Base-by-base conservation (phyloP, 768 basidiomycete genomes). In the Termitomyces titanicus region DNA sequence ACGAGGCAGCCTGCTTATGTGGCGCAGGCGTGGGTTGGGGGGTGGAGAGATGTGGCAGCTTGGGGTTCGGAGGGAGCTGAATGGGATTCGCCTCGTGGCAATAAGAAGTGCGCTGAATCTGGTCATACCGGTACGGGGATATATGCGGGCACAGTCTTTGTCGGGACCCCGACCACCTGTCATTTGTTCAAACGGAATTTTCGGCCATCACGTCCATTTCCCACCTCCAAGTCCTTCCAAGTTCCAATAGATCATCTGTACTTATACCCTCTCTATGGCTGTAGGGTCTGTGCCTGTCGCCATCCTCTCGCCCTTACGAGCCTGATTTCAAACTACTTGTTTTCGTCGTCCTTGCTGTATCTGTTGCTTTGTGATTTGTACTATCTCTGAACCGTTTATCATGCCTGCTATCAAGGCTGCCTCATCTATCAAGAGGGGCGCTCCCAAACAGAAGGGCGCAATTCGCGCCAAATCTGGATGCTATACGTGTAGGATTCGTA, bases 381-480 rank as follows among this genome's bases (percentile, higher is more conserved):
- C 55, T 59, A 49, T 57, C 62, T 61, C 61, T 50, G 38, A 47
- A 51, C 29, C 38, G 17, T 51, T 45, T 43, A 47, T 54, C 44
- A 75, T 74, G 73, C 75, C 76, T 43, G 70, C 76, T 6, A 63
- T 69, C 3, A 80, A 78, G 67, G 70, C 73, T 18, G 68, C 78
- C 49, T 66, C 69, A 34, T 35, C 72, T 55, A 75, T 76, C 70
- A 79, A 75, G 61, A 53, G 66, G 68, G 81, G 81, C 63, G 75
- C 80, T 67, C 79, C 84, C 59, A 91, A 91, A 69, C 78, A 83
- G 58, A 92, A 91, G 78, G 89, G 87, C 68, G 85, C 88, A 53
- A 82, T 86, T 27, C 85, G 90, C 67, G 90, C 89, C 53, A 92
- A 92, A 80, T 88, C 88, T 51, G 90, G 91, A 61, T 93, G 91